These are phyloP conservation scores for Cucurbita pepo DNA, from an alignment of 306 rosid genomes.

Conservation along the genomic window DNA sequence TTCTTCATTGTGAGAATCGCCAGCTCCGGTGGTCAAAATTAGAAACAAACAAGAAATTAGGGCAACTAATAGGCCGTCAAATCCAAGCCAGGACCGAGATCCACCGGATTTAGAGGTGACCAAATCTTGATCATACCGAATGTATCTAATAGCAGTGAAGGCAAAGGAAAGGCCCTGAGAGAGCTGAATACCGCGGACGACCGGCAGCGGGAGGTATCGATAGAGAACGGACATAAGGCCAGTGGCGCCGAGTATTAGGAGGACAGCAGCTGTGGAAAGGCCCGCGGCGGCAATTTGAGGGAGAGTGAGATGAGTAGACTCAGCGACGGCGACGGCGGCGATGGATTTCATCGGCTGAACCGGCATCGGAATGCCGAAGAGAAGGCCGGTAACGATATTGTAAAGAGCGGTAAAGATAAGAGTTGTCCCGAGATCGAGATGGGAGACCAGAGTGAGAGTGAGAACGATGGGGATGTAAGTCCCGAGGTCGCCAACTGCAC, in stretches of 20 bases:
- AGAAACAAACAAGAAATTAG: conserved; percentile 34
- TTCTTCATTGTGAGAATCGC: conserved; percentile 9
- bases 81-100: conserved; percentile 42
- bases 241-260: conserved; percentile 42
- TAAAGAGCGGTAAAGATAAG: conserved; percentile 59
- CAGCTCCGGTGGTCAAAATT: conserved; percentile 53
- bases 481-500: conserved; percentile 74
- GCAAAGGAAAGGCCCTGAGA: conserved; percentile 74
- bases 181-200: conserved; percentile 79
- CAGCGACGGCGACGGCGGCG: conserved; percentile 72
- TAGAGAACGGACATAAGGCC: conserved; percentile 74
- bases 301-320: conserved; percentile 45
- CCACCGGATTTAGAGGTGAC: conserved; percentile 29
- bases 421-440: conserved; percentile 51
- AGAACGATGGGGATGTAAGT: conserved; percentile 70
- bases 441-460: conserved; percentile 43
- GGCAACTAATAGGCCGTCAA: conserved; percentile 46
- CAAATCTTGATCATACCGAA: conserved; percentile 45
- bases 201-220: conserved; percentile 65
- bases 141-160: conserved; percentile 60
- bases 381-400: conserved; percentile 57
- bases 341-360: conserved; percentile 94
- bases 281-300: conserved; percentile 75
- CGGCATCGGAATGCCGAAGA: conserved; percentile 81
- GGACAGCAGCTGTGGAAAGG: conserved; percentile 57